Evolutionary conservation across 495 filamentous ascomycete species (phyloP), one percentile per base, ranked within the genome.

Genomic region (Aspergillus bertholletiae): DNA sequence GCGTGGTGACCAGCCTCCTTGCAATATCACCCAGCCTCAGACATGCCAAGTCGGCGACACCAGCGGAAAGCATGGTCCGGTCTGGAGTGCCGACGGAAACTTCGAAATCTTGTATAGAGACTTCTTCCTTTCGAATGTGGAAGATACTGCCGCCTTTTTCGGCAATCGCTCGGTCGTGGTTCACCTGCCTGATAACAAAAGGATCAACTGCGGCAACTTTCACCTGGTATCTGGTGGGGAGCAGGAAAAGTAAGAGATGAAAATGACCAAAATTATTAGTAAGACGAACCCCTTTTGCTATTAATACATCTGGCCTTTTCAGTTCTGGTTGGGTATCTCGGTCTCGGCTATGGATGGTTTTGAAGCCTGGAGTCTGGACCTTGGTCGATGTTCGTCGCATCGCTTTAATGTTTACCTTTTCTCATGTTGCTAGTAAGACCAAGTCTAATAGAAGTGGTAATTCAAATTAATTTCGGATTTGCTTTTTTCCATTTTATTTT

Each of bases 21-120:
- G 92, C 71, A 76, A 93, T 70, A 39, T 72, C 8, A 67, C 64
- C 9, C 62, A 73, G 24, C 87, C 88, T 7, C 62, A 82, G 56
- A 87, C 84, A 0, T 96, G 92, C 75, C 84, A 95, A 68, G 83
- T 89, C 23, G 92, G 92, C 55, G 92, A 96, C 70, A 71, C 96
- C 48, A 79, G 82, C 58, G 92, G 92, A 62, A 96, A 96, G 77
- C 80, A 91, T 62, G 88, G 87, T 49, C 77, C 75, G 40, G 84
- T 92, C 64, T 77, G 69, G 32, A 70, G 57, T 22, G 75, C 75
- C 5, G 22, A 37, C 23, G 53, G 56, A 24, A 67, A 64, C 0
- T 85, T 71, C 69, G 59, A 58, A 12, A 61, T 60, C 41, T 73
- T 67, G 18, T 95, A 88, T 69, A 63, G 69, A 44, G 92, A 96